Percentiles rank a stretch among this genome's conserved stretches.
Evolutionary conservation across 371 early-diverging fungal genomes (phyloP).

Genomic region (Mortierella sp.): DNA sequence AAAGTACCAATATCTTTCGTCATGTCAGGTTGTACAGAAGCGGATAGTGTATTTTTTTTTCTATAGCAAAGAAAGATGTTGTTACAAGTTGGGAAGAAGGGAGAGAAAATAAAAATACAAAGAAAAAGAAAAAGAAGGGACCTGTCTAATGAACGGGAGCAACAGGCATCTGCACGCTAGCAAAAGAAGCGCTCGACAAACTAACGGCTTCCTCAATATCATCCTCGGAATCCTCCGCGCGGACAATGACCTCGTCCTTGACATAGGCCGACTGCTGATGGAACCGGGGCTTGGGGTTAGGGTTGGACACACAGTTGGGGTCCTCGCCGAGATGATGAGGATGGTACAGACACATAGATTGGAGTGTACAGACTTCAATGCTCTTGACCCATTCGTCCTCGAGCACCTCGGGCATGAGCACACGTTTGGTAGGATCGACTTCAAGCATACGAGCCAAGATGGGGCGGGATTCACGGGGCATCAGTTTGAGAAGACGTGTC

Average conservation of each 20-base stretch:
- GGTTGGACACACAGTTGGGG: conserved; percentile 29
- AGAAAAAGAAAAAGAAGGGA: background rate
- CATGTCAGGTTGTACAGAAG: background rate
- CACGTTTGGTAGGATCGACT: conserved; percentile 65
- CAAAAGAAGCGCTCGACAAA: background rate
- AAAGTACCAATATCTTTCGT: no score
- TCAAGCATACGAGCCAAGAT: conserved; percentile 64
- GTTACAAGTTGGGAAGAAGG: background rate
- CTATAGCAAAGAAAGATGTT: background rate
- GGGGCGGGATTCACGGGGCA: conserved; percentile 63
- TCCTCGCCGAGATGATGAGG: conserved; percentile 61
- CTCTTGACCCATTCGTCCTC: conserved; percentile 67
- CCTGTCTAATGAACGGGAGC: conserved; percentile 17
- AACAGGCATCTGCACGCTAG: conserved; percentile 21
- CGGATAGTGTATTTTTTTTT: background rate
- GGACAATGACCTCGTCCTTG: conserved; percentile 14
- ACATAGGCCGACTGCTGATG: conserved; percentile 3
- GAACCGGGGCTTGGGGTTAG: conserved; percentile 30
- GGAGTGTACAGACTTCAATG: conserved; percentile 64
- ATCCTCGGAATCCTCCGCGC: conserved; percentile 1
- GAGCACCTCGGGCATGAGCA: conserved; percentile 62
- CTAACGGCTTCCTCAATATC: conserved; percentile 4
- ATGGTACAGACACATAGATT: conserved; percentile 55
- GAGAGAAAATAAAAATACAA: background rate
- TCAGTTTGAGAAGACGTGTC: conserved; percentile 60